A percentile compares a stretch with the other conserved stretches of the same genome.
Evolutionary conservation across 2,329 filamentous ascomycete species (phyloP).

Genomic region (Monilinia aucupariae): DNA sequence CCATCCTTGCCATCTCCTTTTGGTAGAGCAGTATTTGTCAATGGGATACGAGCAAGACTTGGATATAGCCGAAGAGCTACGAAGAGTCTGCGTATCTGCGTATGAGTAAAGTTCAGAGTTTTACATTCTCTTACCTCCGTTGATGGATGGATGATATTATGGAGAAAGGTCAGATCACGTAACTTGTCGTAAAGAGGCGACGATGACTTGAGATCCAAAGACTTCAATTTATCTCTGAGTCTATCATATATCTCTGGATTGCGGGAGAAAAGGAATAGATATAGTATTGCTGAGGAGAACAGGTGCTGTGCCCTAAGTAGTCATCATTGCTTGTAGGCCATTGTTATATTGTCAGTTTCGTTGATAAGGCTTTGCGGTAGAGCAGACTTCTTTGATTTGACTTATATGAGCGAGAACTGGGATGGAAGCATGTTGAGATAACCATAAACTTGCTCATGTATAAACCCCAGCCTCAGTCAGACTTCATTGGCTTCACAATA

Average conservation of each 20-base stretch:
- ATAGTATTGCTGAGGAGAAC: constrained; percentile 6
- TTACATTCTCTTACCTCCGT: background rate
- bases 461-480: too few species aligned
- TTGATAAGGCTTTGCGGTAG: background rate
- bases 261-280: constrained; percentile 4
- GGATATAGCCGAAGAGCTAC: constrained; percentile 25
- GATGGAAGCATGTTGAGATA: too few species aligned
- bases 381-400: background rate
- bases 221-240: background rate
- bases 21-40: constrained; percentile 18
- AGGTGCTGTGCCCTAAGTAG: background rate
- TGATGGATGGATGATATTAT: background rate
- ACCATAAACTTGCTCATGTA: too few species aligned
- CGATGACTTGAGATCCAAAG: background rate
- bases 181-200: background rate
- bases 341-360: background rate
- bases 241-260: background rate
- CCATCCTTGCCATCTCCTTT: constrained; percentile 20
- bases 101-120: background rate
- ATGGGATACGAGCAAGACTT: constrained; percentile 14
- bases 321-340: constrained; percentile 3
- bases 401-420: background rate
- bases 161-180: background rate
- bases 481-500: too few species aligned
- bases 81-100: background rate